These are phyloP conservation scores for Starmerella stellata DNA, from an alignment of 805 yeast species.

Conservation along the genomic window DNA sequence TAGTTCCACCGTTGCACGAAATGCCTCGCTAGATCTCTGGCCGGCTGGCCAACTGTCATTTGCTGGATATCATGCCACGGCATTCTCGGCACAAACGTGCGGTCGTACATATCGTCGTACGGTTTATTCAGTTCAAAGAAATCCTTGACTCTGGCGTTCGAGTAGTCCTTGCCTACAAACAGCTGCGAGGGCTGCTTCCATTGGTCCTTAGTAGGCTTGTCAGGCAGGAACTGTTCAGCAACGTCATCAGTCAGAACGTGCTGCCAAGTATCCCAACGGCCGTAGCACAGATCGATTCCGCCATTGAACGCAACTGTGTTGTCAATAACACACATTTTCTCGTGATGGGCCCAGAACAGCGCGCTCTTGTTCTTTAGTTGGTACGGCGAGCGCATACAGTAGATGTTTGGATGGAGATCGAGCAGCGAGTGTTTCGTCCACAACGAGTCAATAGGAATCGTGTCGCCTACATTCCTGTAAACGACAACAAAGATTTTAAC, in stretches of 20 bases:
- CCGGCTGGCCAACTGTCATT: slow-evolving; percentile 86
- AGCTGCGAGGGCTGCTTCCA: slow-evolving; percentile 30
- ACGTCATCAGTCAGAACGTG: slow-evolving; percentile 74
- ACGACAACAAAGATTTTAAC: slow-evolving; percentile 83
- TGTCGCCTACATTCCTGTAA: slow-evolving; percentile 82
- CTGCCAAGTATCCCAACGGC: slow-evolving; percentile 91
- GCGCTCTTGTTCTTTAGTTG: slow-evolving; percentile 75
- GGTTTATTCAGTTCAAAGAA: slow-evolving; percentile 68
- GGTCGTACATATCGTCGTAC: slow-evolving; percentile 78
- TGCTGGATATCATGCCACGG: slow-evolving; percentile 99
- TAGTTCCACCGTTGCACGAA: slow-evolving; percentile 97
- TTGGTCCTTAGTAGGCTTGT: slow-evolving; percentile 25
- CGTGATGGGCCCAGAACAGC: slow-evolving; percentile 98
- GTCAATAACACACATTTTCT: slow-evolving; percentile 72
- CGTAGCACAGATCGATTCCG: slow-evolving; percentile 89
- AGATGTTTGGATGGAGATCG: slow-evolving; percentile 68
- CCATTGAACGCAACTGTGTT: slow-evolving; percentile 81
- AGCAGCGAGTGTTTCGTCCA: slow-evolving; percentile 89
- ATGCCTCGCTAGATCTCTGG: slow-evolving; percentile 81
- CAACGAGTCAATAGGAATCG: slow-evolving; percentile 81
- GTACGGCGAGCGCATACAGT: slow-evolving; percentile 85
- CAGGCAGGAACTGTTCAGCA: slow-evolving; percentile 23
- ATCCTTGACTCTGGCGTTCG: slow-evolving; percentile 86
- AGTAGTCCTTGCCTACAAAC: slow-evolving; percentile 94
- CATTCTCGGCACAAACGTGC: slow-evolving; percentile 73